Conservation (phyloP, 768 basidiomycete species). For the Lentinula aciculospora region DNA sequence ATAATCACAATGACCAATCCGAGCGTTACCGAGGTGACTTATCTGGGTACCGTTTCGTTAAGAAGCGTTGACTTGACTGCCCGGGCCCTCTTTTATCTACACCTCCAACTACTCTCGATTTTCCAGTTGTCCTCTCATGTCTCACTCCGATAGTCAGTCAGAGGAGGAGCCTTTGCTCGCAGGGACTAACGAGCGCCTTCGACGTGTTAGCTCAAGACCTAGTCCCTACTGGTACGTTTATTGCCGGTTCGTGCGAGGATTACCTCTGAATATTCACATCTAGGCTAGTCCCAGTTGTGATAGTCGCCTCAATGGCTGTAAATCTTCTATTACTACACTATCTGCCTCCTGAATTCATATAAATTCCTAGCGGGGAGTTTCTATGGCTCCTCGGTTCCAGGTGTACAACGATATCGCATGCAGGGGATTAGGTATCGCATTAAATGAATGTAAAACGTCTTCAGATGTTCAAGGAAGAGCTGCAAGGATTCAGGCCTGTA, state of each 20-base stretch:
- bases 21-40: neutral
- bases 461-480: slow-evolving; percentile 51
- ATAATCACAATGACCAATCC: neutral
- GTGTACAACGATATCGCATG: slow-evolving; percentile 78
- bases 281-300: slow-evolving; percentile 71
- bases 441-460: neutral
- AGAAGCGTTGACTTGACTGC: neutral
- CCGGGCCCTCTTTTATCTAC: neutral
- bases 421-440: slow-evolving; percentile 34
- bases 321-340: slow-evolving; percentile 15
- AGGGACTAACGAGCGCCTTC: neutral
- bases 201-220: slow-evolving; percentile 23
- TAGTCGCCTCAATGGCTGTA: slow-evolving; percentile 64
- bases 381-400: slow-evolving; percentile 72
- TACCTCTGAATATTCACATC: slow-evolving; percentile 5
- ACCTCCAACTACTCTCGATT: neutral
- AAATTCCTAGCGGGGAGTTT: slow-evolving; percentile 64
- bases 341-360: neutral
- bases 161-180: slow-evolving; percentile 7
- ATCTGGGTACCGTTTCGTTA: neutral
- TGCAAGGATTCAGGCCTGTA: slow-evolving; percentile 65
- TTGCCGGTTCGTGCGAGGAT: neutral
- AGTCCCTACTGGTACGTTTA: slow-evolving; percentile 39
- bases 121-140: neutral
- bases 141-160: neutral